Base-by-base conservation (phyloP, 1,284 basidiomycete genomes). In the Ustilago shanxiensis region DNA sequence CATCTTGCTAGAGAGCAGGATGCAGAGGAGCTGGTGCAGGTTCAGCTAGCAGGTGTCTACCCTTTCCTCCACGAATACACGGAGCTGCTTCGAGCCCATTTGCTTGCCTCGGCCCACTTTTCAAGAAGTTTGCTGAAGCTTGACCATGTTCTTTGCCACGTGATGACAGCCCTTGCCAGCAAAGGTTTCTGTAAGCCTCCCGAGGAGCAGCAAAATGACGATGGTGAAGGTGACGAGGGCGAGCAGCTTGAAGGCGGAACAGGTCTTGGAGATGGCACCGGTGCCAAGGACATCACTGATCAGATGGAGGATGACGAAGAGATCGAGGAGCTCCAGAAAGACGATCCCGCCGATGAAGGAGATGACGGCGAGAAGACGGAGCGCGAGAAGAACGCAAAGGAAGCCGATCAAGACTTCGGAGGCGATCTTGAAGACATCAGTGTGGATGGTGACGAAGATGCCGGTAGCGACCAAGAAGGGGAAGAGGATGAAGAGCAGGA, bases 41-140 rank as follows among this genome's bases (percentile, higher is more conserved):
- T 53, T 29, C 65, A 79, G 54, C 67, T 82, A 11, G 59, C 62
- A 20, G 68, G 70, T 2, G 52, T 82, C 28, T 66, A 73, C 20
- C 82, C 81, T 10, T 85, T 85, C 77, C 49, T 85, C 0, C 70
- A 64, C 57, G 72, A 75, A n/a, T 85, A 81, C 51, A 51, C 64
- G 1, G 64, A 63, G 33, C 24, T 83, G 45, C 52, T 82, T 1
- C 87, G 91, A 39, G 91, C 91, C 1, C 81, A 84, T 35, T 28
- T 78, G n/a, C 59, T 68, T 9, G 58, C 79, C 18, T 72, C 79
- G 53, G 88, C 88, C 41, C 86, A 89, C 66, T 94, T 92, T 92
- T 90, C 91, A n/a, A 91, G 91, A 79, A 88, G 92, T 8, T 86
- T 94, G 13, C 92, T 95, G 89, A 98, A 97, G 87, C 89, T 99